Base-by-base conservation (phyloP, 1,284 basidiomycete genomes). In the Athelia psychrophila region DNA sequence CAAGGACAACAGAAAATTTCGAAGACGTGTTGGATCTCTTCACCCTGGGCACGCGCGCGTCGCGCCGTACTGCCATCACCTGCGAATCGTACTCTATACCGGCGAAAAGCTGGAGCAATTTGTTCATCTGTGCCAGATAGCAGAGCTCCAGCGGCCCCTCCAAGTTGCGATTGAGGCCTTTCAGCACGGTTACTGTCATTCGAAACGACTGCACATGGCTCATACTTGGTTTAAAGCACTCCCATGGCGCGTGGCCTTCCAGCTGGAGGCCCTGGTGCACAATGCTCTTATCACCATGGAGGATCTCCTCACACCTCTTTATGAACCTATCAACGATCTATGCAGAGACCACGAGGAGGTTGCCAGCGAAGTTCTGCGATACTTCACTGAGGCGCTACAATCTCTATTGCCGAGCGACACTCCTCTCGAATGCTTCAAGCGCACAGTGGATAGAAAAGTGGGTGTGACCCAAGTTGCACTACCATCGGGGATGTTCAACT, bases 191-290 rank as follows among this genome's bases (percentile, higher is more conserved):
- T 83, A 88, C 56, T 88, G 84, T 58, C 58, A 66, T 0, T 57
- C 60, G 10, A 78, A 70, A 56, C 68, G 67, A 27, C 70, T 90
- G 1, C 67, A 75, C 55, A 65, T 66, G 19, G 61, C 86, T 20
- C 67, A 71, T 16, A 62, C 57, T 13, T 72, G 74, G 64, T 58
- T 86, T 33, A 60, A 66, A 18, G 63, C 64, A 15, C 73, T 81
- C 40, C 64, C 73, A 16, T 88, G 86, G 83, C 63, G 72, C 3
- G 73, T 88, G 42, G 83, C 82, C 1, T 90, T 89, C 60, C 88
- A 91, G 63, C 67, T 89, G 32, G 86, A 87, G 61, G 76, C 80
- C 0, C 69, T 89, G 15, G 61, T 90, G 8, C 79, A 73, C 35
- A 86, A 85, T 55, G 76, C 78, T 0, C 64, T 79, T 9, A 67